These are phyloP conservation scores for Thielaviopsis cerberus DNA, from an alignment of 2,329 filamentous ascomycete genomes.

Conservation along the genomic window DNA sequence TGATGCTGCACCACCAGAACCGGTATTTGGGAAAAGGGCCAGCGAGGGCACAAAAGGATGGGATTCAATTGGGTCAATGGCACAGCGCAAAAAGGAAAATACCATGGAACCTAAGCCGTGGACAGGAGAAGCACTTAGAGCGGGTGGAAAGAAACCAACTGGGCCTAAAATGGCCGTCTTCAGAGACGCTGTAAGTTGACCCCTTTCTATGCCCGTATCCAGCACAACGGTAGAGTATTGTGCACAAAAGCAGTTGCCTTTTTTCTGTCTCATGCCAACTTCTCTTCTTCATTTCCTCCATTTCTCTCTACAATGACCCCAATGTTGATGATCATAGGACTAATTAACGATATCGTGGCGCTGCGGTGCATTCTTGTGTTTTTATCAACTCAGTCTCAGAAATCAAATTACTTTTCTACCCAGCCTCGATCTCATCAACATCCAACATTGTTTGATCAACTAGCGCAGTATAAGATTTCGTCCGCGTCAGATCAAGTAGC, in stretches of 20 bases:
- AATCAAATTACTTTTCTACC: slow-evolving; percentile 19
- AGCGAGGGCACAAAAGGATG: slow-evolving; percentile 65
- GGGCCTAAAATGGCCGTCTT: slow-evolving; percentile 74
- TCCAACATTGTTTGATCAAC: slow-evolving; percentile 21
- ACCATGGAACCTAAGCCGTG: slow-evolving; percentile 68
- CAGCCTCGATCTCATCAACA: neutral
- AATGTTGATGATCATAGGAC: slow-evolving; percentile 89
- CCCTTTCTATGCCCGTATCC: slow-evolving; percentile 13
- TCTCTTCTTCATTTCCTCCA: neutral
- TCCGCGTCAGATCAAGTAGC: slow-evolving; percentile 59
- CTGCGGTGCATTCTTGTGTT: slow-evolving; percentile 18
- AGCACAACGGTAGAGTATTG: neutral
- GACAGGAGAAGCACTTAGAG: slow-evolving; percentile 79
- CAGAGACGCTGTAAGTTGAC: slow-evolving; percentile 74
- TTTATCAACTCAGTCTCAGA: slow-evolving; percentile 33
- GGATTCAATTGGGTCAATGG: slow-evolving; percentile 76
- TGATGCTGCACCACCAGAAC: slow-evolving; percentile 5
- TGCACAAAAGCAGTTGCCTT: slow-evolving; percentile 14
- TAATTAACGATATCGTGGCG: slow-evolving; percentile 44
- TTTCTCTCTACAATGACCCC: slow-evolving; percentile 25
- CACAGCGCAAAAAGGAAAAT: slow-evolving; percentile 89
- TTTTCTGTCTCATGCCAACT: neutral
- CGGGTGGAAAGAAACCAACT: slow-evolving; percentile 60
- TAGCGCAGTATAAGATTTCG: slow-evolving; percentile 49
- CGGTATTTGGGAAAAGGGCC: slow-evolving; percentile 37